Conservation (phyloP, 2,329 filamentous ascomycete genomes). For the Calycina herbarum region DNA sequence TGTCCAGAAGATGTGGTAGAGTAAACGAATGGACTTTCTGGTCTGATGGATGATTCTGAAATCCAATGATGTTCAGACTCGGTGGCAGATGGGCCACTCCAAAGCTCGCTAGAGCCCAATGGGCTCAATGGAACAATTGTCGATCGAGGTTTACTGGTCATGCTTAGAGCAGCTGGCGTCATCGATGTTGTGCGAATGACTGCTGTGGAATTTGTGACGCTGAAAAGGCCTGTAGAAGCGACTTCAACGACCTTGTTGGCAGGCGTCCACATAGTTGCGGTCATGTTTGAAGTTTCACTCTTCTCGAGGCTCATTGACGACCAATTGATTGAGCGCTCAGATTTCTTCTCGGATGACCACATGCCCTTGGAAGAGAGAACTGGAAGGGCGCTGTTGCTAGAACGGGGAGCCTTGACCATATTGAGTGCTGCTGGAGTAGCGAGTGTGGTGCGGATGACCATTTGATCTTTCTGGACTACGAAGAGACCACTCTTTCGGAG, state of each 20-base stretch:
- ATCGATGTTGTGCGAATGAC: constrained; percentile 26
- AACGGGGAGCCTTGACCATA: constrained; percentile 23
- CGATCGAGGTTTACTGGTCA: constrained; percentile 28
- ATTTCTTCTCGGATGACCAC: constrained; percentile 21
- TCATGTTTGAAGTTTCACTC: background rate
- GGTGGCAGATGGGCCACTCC: constrained; percentile 24
- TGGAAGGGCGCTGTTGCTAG: constrained; percentile 13
- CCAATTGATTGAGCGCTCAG: constrained; percentile 18
- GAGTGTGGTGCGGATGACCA: constrained; percentile 24
- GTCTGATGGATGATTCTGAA: constrained; percentile 36
- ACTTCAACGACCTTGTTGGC: background rate
- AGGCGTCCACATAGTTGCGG: constrained; percentile 23
- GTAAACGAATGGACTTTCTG: constrained; percentile 34
- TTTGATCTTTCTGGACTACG: constrained; percentile 13
- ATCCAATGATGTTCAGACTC: constrained; percentile 35
- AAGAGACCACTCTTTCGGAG: constrained; percentile 27
- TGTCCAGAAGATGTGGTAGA: constrained; percentile 33
- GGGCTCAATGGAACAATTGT: constrained; percentile 14
- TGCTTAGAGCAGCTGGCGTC: constrained; percentile 30
- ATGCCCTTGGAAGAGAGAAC: constrained; percentile 25
- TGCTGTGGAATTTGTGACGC: constrained; percentile 13
- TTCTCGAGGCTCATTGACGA: constrained; percentile 2
- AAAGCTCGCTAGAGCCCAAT: constrained; percentile 32
- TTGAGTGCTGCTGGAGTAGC: constrained; percentile 26
- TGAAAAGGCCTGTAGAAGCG: constrained; percentile 27